These are phyloP conservation scores for Croton setiger DNA, from an alignment of 441 rosid species.

Conservation along the genomic window DNA sequence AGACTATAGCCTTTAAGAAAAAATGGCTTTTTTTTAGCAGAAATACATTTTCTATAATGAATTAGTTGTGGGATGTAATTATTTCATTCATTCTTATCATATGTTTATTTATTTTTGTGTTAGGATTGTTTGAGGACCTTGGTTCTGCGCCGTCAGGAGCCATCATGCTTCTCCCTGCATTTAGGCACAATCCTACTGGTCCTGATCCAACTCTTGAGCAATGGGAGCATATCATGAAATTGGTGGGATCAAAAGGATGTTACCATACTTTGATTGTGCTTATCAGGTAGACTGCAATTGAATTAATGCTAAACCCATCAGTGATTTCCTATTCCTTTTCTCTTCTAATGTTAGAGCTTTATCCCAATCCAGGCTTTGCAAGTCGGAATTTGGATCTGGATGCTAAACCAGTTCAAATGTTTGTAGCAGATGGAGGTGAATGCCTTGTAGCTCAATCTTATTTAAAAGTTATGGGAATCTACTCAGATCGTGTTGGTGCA, in stretches of 20 bases:
- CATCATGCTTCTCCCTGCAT: constrained; percentile 75
- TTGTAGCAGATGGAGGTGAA: constrained; percentile 85
- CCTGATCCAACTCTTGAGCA: constrained; percentile 75
- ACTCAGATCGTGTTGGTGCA: constrained; percentile 82
- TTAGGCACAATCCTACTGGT: constrained; percentile 93
- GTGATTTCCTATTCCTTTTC: background rate
- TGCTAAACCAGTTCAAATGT: constrained; percentile 64
- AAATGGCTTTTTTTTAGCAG: background rate
- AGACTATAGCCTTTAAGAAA: background rate
- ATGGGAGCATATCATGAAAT: constrained; percentile 72
- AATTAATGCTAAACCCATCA: background rate
- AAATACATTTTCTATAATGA: background rate
- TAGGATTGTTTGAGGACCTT: constrained; percentile 79
- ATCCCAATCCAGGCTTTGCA: constrained; percentile 47
- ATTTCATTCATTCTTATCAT: background rate
- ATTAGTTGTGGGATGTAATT: constrained; percentile 6
- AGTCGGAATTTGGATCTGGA: constrained; percentile 74
- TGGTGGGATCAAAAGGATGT: constrained; percentile 55
- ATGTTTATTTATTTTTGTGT: constrained; percentile 10
- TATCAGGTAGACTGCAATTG: constrained; percentile 53
- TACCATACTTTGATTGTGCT: constrained; percentile 89
- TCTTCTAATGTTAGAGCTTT: background rate
- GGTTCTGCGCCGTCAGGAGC: constrained; percentile 71
- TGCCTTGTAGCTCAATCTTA: constrained; percentile 75
- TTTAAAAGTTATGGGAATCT: constrained; percentile 85